A percentile compares a stretch with the other conserved stretches of the same genome.
Conservation (phyloP, 176 grass and related monocot genomes). For the Musa schizocarpa region DNA sequence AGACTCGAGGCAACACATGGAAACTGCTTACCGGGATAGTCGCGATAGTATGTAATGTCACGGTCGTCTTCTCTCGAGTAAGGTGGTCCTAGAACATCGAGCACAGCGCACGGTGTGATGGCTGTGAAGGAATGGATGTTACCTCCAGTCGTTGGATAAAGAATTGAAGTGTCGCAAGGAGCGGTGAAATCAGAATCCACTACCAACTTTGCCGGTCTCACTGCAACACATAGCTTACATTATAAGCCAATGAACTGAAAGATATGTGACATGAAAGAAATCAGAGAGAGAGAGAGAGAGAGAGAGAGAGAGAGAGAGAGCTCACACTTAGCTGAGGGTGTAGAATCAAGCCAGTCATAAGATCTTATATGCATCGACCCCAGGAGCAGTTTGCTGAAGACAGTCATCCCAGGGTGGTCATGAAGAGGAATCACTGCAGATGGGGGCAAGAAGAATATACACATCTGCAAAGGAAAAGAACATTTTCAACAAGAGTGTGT, state of each 20-base stretch:
- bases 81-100: conserved; percentile 67
- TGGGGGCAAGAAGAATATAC: conserved; percentile 69
- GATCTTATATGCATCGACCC: conserved; percentile 79
- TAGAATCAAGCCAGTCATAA: conserved; percentile 57
- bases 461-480: conserved; percentile 41
- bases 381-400: conserved; percentile 76
- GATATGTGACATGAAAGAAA: not conserved
- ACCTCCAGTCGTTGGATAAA: conserved; percentile 67
- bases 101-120: conserved; percentile 41
- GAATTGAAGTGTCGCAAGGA: conserved; percentile 56
- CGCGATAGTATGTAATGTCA: conserved; percentile 69
- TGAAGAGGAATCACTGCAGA: conserved; percentile 72
- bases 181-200: conserved; percentile 58
- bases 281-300: too few relatives aligned
- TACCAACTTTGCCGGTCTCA: conserved; percentile 49
- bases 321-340: conserved; percentile 17
- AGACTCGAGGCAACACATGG: not conserved
- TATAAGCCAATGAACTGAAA: not conserved
- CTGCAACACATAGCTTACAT: conserved; percentile 21
- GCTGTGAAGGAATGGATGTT: conserved; percentile 79
- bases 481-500: too few relatives aligned
- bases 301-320: not conserved
- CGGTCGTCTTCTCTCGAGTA: conserved; percentile 74
- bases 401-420: conserved; percentile 93
- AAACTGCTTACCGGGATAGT: conserved; percentile 12